Base-by-base conservation (phyloP, 2,329 filamentous ascomycete species). In the Neobulgaria alba region DNA sequence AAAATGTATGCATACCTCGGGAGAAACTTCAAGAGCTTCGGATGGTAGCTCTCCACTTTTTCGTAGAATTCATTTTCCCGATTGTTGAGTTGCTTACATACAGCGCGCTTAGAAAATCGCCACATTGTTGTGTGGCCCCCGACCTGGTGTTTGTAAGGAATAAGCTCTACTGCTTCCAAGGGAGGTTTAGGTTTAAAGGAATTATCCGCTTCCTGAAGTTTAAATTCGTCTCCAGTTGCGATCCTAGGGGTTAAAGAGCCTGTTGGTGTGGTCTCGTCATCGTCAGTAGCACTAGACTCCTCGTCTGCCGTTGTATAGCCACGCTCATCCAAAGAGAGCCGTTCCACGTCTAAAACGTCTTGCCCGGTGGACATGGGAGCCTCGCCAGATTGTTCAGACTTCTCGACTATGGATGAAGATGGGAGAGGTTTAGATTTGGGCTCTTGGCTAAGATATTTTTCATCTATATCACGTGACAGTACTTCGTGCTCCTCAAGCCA, bases 41-140 rank as follows among this genome's bases (percentile, higher is more conserved):
- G 85, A 63, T 98, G 90, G 52, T 86, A 79, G 56, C 78, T 79
- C 67, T 98, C 92, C 55, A 96, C 86, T 40, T 82, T 92, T 64
- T 98, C 92, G 63, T 98, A 98, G 60, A 98, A 98, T 64, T 95
- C 87, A 63, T 98, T 98, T 61, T 98, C 92, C 57, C 90, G 77
- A 61, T 95, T 98, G 63, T 95, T 98, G 57, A 98, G 75, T 65
- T 95, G 88, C 65, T 98, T 98, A 71, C 92, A 98, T 9, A 98
- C 89, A 41, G 92, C 92, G 55, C 89, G 78, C 51, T 87, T 81
- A 14, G 92, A 96, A 60, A 98, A 96, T 31, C 90, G 82, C 75
- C 94, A 98, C 26, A 98, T 75, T 0, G 90, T 95, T 5, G 88
- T 95, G 61, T 98, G 92, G 1, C 92, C 92, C 43, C 92, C 92